Evolutionary conservation across 805 yeast genomes (phyloP).

Genomic region (Sugiyamaella chiloensis): DNA sequence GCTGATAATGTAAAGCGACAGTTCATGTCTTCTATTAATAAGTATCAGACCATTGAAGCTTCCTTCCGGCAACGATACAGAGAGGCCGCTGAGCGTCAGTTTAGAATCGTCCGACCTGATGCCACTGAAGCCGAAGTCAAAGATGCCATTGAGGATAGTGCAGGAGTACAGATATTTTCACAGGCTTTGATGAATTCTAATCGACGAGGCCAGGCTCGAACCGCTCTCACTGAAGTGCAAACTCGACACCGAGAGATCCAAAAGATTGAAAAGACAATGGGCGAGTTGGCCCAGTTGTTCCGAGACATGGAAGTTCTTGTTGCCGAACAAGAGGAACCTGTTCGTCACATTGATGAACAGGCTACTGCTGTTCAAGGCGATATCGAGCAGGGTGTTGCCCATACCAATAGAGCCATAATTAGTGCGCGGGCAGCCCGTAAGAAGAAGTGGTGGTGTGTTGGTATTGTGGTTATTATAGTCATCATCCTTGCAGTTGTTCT

Average conservation of each 20-base stretch:
- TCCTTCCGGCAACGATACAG: conserved; percentile 80
- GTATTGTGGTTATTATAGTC: conserved; percentile 41
- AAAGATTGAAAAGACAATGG: conserved; percentile 92
- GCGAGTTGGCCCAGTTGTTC: conserved; percentile 90
- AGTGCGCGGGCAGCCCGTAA: conserved; percentile 87
- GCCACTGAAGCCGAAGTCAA: conserved; percentile 73
- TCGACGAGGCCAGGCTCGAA: conserved; percentile 70
- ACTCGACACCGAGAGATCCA: conserved; percentile 92
- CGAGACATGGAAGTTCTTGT: conserved; percentile 95
- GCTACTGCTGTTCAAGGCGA: conserved; percentile 82
- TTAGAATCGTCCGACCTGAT: conserved; percentile 58
- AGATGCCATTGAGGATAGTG: conserved; percentile 79
- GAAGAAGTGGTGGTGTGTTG: conserved; percentile 82
- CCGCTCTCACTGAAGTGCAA: conserved; percentile 94
- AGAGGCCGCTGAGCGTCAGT: conserved; percentile 89
- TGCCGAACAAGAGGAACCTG: conserved; percentile 88
- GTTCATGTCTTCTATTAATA: conserved; percentile 82
- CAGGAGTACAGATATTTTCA: conserved; percentile 85
- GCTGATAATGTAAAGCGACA: conserved; percentile 83
- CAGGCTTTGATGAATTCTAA: conserved; percentile 57
- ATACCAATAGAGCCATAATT: conserved; percentile 84
- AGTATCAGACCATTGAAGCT: conserved; percentile 81
- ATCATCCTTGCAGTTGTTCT: conserved; percentile 30
- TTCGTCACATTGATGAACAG: conserved; percentile 77
- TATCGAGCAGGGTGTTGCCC: conserved; percentile 91